Conservation (phyloP, 192 early-diverging fungal species). For the Spizellomyces sp. region DNA sequence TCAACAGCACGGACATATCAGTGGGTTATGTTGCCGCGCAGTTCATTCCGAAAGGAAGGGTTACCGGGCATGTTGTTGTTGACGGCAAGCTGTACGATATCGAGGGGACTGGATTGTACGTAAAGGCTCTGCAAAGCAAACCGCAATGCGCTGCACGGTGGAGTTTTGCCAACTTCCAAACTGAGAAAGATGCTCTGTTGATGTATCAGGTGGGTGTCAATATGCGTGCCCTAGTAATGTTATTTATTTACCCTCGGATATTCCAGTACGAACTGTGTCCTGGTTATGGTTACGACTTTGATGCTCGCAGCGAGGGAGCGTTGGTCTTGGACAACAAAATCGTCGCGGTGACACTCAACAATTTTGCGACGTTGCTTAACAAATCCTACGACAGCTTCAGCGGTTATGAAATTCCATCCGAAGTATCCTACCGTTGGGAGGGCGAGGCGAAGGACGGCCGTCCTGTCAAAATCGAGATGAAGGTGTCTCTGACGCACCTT, state of each 20-base stretch:
- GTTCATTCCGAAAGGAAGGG: conserved; percentile 80
- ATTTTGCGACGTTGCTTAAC: conserved; percentile 66
- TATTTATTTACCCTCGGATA: neutral
- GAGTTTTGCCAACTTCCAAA: conserved; percentile 84
- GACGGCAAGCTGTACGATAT: conserved; percentile 68
- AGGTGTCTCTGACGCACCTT: conserved; percentile 61
- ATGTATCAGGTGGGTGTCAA: conserved; percentile 46
- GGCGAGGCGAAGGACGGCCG: conserved; percentile 65
- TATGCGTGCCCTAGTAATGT: neutral
- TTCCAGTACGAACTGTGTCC: conserved; percentile 76
- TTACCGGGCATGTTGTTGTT: conserved; percentile 72
- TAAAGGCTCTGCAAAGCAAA: conserved; percentile 83
- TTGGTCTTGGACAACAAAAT: conserved; percentile 69
- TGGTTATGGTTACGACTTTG: conserved; percentile 50
- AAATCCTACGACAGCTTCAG: conserved; percentile 72
- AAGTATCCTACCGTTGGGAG: conserved; percentile 71
- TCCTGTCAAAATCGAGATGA: conserved; percentile 64
- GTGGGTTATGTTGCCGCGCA: conserved; percentile 73
- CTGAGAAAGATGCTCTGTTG: conserved; percentile 59
- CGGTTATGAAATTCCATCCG: conserved; percentile 81
- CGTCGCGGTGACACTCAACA: conserved; percentile 76
- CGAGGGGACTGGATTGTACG: conserved; percentile 74
- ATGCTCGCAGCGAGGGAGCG: conserved; percentile 65
- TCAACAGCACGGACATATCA: conserved; percentile 51
- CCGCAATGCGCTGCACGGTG: conserved; percentile 85